phyloP scores from a whole-genome alignment of 75 land plant genomes.

The Pinus taeda region DNA sequence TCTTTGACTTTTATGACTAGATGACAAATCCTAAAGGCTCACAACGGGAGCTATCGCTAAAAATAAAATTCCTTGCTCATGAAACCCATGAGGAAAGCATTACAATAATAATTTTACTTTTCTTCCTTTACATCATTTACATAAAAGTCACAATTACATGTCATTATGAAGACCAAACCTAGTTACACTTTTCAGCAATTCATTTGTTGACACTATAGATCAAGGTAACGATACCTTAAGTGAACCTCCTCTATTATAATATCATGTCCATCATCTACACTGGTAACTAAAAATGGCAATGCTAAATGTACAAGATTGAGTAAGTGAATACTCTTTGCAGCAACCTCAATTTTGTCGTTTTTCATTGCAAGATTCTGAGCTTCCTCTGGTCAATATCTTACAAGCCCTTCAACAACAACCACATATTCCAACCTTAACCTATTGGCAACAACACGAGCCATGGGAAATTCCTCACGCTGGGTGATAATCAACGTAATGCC shows the following conservation, averaged over 20 bases:
- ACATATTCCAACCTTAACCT: conserved; percentile 82
- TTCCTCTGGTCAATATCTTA: conserved; percentile 72
- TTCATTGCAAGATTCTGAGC: conserved; percentile 76
- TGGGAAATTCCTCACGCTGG: conserved; percentile 64
- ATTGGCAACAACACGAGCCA: conserved; percentile 58
- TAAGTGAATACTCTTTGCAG: conserved; percentile 70
- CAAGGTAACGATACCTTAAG: conserved; percentile 88
- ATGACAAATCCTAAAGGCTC: no score
- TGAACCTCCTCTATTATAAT: conserved; percentile 81
- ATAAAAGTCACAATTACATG: no score
- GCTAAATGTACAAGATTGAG: conserved; percentile 63
- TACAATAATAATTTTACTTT: no score
- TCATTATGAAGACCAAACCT: no score
- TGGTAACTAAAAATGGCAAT: conserved; percentile 87
- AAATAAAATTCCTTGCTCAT: no score
- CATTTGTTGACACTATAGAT: conserved; percentile 89
- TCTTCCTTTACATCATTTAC: no score
- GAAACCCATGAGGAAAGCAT: no score
- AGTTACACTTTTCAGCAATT: no score
- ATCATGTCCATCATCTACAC: conserved; percentile 68
- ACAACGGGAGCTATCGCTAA: no score
- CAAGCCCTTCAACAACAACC: conserved; percentile 79
- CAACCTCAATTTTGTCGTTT: conserved; percentile 86
- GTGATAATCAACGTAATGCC: conserved; percentile 53
- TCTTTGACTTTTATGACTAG: no score